Percentiles rank a stretch among this genome's conserved stretches.
Evolutionary conservation across 148 eudicot genomes (phyloP).

Genomic region (Silene latifolia): DNA sequence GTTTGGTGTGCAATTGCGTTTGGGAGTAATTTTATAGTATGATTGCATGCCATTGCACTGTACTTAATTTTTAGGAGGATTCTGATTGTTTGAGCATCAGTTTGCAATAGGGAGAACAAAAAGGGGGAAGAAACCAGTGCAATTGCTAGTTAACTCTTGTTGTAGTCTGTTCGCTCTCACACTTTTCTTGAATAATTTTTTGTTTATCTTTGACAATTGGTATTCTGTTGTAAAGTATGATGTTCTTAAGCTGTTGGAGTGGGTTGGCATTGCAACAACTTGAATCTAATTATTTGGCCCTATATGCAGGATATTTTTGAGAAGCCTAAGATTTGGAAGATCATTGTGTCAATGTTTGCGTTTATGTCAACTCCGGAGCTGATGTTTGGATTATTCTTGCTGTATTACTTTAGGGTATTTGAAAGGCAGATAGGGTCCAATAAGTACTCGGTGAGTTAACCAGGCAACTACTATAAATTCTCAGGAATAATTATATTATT

Average conservation of each 20-base stretch:
- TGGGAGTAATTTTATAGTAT: background rate
- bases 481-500: background rate
- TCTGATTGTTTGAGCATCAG: background rate
- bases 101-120: background rate
- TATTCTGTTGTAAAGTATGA: no score
- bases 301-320: slow-evolving; percentile 67
- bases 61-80: no score
- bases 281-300: background rate
- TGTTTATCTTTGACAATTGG: no score
- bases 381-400: slow-evolving; percentile 76
- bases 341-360: slow-evolving; percentile 65
- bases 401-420: slow-evolving; percentile 92
- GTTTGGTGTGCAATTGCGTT: background rate
- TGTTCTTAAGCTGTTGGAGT: no score
- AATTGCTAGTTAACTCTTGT: background rate
- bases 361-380: slow-evolving; percentile 91
- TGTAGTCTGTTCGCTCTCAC: background rate
- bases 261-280: background rate
- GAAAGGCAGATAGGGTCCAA: slow-evolving; percentile 98
- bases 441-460: slow-evolving; percentile 73
- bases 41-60: background rate
- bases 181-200: background rate
- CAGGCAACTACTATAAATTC: background rate
- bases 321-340: slow-evolving; percentile 82
- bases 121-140: background rate